Evolutionary conservation across 768 basidiomycete species (phyloP).

Genomic region (Termitomyces titanicus): DNA sequence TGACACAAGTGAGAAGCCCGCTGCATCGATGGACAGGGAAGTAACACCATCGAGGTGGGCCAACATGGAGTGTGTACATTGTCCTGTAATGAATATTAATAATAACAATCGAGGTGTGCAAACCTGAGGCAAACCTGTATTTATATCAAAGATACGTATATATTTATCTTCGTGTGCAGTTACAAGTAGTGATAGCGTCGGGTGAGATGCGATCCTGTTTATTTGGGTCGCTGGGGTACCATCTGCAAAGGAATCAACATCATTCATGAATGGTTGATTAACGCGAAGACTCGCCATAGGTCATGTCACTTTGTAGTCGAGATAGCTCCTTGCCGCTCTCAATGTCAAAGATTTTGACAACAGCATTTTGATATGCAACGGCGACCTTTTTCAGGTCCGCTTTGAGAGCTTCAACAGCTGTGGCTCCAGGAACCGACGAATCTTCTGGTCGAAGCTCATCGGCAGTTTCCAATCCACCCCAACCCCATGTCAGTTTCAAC

Average conservation of each 20-base stretch:
- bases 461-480: constrained; percentile 57
- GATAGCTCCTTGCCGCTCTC: constrained; percentile 78
- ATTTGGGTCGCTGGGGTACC: constrained; percentile 75
- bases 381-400: constrained; percentile 83
- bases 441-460: constrained; percentile 45
- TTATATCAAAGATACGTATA: constrained; percentile 85
- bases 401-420: constrained; percentile 80
- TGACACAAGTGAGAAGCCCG: constrained; percentile 85
- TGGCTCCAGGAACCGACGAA: constrained; percentile 63
- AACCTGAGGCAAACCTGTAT: constrained; percentile 54
- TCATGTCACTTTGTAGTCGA: constrained; percentile 56
- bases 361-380: constrained; percentile 85
- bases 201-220: constrained; percentile 86
- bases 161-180: constrained; percentile 94
- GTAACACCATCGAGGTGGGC: constrained; percentile 93
- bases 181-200: constrained; percentile 82
- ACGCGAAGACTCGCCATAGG: constrained; percentile 42
- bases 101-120: not conserved
- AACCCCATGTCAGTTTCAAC: constrained; percentile 77
- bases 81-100: constrained; percentile 40
- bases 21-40: constrained; percentile 82
- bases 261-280: not conserved
- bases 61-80: constrained; percentile 86
- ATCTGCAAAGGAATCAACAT: constrained; percentile 39
- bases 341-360: constrained; percentile 90